Evolutionary conservation across 148 eudicot species (phyloP), one percentile per base, ranked within the genome.

Genomic region (Simmondsia chinensis): DNA sequence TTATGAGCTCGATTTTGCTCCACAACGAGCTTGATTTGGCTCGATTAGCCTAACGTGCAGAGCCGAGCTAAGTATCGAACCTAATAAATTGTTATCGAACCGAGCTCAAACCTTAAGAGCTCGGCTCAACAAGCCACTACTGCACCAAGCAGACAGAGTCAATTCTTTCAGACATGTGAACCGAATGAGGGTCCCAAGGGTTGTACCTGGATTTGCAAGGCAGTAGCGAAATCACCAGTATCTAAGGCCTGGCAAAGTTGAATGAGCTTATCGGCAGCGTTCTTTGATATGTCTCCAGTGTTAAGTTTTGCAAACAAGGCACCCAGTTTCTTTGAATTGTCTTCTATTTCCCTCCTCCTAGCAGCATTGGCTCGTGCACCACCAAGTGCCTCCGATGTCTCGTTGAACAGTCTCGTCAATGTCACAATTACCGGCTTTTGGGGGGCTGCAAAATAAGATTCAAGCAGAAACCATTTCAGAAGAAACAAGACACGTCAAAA

Each of bases 211-310:
- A 82, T 73, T 52, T 91, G 88, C 44, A 85, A 73, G 54, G 99
- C 99, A 18, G 81, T 75, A 31, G 67, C 63, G 42, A 48, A 91
- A 57, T 91, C 99, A 46, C 89, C 83, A 46, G 26, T 68, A 43
- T 91, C 99, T 60, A 91, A 43, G 34, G 84, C 87, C 56, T 79
- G 88, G 64, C 95, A 91, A 33, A 91, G 76, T 47, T 70, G 85
- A 30, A 82, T 73, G 66, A 91, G 99, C 79, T 82, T 91, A 37
- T 79, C 94, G 46, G 75, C 72, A 40, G 93, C 99, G 33, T 82
- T 85, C 65, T 70, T 76, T 6, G 99, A 91, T 39, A 91, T 82
- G 60, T 85, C 88, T 25, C 82, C 82, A 54, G 71, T 79, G 74
- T 91, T 91, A 9, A 91, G 81, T 42, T 79, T 91, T 30, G 75